phyloP scores from a whole-genome alignment of 257 asterid genomes.

The Echium plantagineum region DNA sequence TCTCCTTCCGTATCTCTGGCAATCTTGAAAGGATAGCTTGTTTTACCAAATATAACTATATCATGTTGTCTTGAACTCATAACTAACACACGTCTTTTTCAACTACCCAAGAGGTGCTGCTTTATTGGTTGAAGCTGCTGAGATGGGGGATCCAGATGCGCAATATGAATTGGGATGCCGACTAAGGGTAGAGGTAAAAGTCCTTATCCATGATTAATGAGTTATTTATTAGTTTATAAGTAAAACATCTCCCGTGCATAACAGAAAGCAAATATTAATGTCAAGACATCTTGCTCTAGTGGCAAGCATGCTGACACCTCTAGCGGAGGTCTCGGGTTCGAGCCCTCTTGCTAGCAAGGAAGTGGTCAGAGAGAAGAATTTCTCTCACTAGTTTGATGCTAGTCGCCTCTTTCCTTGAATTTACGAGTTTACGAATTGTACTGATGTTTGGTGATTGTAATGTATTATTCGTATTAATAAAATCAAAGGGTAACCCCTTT shows the following conservation, averaged over 20 bases:
- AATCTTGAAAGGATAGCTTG: background rate
- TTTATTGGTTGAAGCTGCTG: conserved; percentile 94
- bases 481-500: too few species aligned
- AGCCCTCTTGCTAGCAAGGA: too few species aligned
- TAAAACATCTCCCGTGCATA: background rate
- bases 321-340: too few species aligned
- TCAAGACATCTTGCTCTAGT: too few species aligned
- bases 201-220: conserved; percentile 4
- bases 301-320: too few species aligned
- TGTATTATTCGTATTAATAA: too few species aligned
- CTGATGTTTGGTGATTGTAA: too few species aligned
- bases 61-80: background rate
- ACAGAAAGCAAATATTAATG: too few species aligned
- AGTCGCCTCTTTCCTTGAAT: too few species aligned
- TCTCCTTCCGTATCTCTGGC: background rate
- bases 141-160: conserved; percentile 96
- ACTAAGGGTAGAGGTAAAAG: conserved; percentile 70
- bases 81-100: conserved; percentile 15
- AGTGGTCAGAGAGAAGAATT: too few species aligned
- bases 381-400: too few species aligned
- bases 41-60: background rate
- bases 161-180: conserved; percentile 77
- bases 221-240: background rate
- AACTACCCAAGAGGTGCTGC: conserved; percentile 72
- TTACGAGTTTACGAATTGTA: too few species aligned